A percentile compares a stretch with the other conserved stretches of the same genome.
phyloP scores from a whole-genome alignment of 495 filamentous ascomycete species.

The Clohesyomyces aquaticus region DNA sequence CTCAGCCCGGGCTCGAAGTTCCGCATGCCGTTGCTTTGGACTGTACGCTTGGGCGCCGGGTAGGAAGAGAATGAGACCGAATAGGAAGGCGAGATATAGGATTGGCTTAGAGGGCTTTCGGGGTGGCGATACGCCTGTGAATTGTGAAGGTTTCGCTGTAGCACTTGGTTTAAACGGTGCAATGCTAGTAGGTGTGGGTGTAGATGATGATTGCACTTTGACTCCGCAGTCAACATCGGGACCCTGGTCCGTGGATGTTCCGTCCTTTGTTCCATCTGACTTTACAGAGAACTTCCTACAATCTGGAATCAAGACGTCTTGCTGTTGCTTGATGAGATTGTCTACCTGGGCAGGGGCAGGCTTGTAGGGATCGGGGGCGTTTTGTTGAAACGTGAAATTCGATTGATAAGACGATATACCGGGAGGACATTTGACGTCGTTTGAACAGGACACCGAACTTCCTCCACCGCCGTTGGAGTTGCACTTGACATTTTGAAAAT shows the following conservation, averaged over 20 bases:
- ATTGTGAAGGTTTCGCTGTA: constrained; percentile 6
- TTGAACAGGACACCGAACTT: constrained; percentile 21
- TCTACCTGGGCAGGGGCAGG: constrained; percentile 22
- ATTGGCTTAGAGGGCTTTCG: constrained; percentile 5
- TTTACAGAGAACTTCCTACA: constrained; percentile 23
- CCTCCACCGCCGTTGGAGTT: constrained; percentile 4
- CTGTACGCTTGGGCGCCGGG: constrained; percentile 13
- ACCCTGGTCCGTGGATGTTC: constrained; percentile 1
- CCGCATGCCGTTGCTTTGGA: background rate
- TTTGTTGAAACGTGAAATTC: constrained; percentile 33
- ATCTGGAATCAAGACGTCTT: constrained; percentile 19
- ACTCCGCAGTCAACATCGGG: constrained; percentile 3
- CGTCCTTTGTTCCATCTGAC: constrained; percentile 28
- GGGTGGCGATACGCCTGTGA: constrained; percentile 6
- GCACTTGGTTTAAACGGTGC: constrained; percentile 13
- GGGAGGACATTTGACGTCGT: constrained; percentile 19
- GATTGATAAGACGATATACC: constrained; percentile 25
- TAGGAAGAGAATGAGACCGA: constrained; percentile 18
- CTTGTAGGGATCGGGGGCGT: constrained; percentile 21
- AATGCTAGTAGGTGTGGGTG: background rate
- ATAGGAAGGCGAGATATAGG: constrained; percentile 20
- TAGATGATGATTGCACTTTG: constrained; percentile 9
- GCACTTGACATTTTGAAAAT: constrained; percentile 21
- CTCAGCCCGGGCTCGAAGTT: constrained; percentile 20
- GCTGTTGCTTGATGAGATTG: constrained; percentile 20